These are phyloP conservation scores for Yarrowia sp. DNA, from an alignment of 805 yeast genomes.

Conservation along the genomic window DNA sequence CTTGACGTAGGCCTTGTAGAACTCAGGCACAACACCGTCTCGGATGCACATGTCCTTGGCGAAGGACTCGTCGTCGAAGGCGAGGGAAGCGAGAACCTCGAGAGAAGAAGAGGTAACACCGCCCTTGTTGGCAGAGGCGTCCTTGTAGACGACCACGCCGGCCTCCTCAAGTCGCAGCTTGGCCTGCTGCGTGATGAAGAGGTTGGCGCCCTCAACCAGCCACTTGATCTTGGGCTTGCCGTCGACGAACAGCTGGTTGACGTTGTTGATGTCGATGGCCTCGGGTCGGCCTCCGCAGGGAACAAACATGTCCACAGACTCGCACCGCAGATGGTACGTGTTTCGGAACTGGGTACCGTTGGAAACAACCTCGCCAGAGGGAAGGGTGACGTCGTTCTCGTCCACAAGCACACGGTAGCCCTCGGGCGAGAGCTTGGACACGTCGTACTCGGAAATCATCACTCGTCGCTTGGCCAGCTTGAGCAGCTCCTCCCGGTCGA, in stretches of 20 bases:
- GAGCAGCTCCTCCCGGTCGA: constrained; percentile 72
- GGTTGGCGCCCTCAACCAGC: constrained; percentile 96
- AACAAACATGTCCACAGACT: constrained; percentile 77
- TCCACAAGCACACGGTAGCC: constrained; percentile 87
- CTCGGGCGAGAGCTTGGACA: constrained; percentile 58
- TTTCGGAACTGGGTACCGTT: constrained; percentile 91
- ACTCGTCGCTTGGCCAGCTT: constrained; percentile 75
- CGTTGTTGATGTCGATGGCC: constrained; percentile 85
- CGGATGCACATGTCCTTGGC: constrained; percentile 70
- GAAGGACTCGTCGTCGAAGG: constrained; percentile 83
- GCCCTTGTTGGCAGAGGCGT: constrained; percentile 96
- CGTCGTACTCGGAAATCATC: constrained; percentile 71
- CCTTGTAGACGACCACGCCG: constrained; percentile 85
- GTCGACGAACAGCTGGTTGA: constrained; percentile 65
- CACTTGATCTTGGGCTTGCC: constrained; percentile 78
- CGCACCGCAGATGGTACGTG: constrained; percentile 74
- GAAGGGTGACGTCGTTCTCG: constrained; percentile 74
- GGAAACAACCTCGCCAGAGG: constrained; percentile 69
- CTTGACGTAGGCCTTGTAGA: constrained; percentile 79
- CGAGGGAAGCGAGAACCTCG: constrained; percentile 91
- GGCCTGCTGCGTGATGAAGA: constrained; percentile 92
- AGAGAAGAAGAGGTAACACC: constrained; percentile 97
- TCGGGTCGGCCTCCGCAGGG: constrained; percentile 99
- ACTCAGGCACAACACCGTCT: constrained; percentile 56
- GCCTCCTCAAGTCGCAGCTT: constrained; percentile 81